Evolutionary conservation across 225 moss, liverwort and hornwort species (phyloP).

Genomic region (Polytrichum commune): DNA sequence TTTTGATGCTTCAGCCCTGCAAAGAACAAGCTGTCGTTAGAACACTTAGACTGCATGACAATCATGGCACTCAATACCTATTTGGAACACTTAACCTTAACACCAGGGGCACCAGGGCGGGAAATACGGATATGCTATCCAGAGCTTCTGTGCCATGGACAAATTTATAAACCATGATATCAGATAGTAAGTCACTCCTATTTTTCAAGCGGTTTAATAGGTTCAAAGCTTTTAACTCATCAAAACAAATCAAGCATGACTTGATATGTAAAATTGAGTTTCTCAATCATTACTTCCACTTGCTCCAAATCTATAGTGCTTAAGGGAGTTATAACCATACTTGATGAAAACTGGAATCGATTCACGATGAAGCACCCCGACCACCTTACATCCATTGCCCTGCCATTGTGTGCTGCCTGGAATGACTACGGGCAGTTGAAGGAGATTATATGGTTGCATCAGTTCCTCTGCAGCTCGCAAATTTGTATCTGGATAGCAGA

Average conservation of each 20-base stretch:
- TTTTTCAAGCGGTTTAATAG: too few relatives aligned
- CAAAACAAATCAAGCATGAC: too few relatives aligned
- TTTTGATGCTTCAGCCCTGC: slow-evolving; percentile 39
- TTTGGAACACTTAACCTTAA: too few relatives aligned
- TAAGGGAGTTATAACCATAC: slow-evolving; percentile 14
- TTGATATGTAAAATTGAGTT: background rate
- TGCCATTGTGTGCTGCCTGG: slow-evolving; percentile 52
- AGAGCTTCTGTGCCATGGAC: too few relatives aligned
- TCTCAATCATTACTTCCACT: background rate
- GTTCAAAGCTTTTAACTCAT: too few relatives aligned
- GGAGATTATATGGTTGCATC: slow-evolving; percentile 31
- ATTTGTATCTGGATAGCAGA: slow-evolving; percentile 50
- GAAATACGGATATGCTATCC: too few relatives aligned
- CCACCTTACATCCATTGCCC: slow-evolving; percentile 50
- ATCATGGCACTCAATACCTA: too few relatives aligned
- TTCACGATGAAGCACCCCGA: slow-evolving; percentile 31
- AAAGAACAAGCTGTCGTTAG: background rate
- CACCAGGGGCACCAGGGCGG: too few relatives aligned
- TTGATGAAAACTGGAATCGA: slow-evolving; percentile 30
- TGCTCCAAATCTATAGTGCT: background rate
- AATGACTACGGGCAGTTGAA: slow-evolving; percentile 50
- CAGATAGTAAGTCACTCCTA: too few relatives aligned
- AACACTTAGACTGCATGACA: too few relatives aligned
- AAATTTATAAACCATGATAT: too few relatives aligned
- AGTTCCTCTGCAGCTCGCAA: slow-evolving; percentile 26